These are phyloP conservation scores for Ulota crispa DNA, from an alignment of 225 moss, liverwort and hornwort species.

Conservation along the genomic window DNA sequence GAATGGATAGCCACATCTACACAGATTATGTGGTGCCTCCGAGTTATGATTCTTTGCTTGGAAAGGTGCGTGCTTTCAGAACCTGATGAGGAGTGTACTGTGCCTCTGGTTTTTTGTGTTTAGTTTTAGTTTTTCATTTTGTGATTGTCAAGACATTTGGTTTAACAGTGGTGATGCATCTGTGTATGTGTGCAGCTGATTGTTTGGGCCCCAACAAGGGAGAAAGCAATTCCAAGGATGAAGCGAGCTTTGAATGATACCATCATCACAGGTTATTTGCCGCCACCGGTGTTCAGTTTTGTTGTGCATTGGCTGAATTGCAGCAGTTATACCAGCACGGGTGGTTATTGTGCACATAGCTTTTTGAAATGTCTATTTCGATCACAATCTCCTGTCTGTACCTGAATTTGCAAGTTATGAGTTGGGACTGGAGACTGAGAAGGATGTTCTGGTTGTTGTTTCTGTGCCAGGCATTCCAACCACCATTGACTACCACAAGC, in stretches of 20 bases:
- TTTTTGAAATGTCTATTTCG: not conserved
- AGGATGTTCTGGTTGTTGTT: not conserved
- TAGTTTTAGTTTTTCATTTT: not conserved
- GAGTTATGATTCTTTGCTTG: conserved; percentile 98
- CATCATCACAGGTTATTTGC: conserved; percentile 77
- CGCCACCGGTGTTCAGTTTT: not conserved
- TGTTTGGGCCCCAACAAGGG: conserved; percentile 99
- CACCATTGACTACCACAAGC: conserved; percentile 95
- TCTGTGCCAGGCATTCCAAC: conserved; percentile 77
- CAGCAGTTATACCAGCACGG: not conserved
- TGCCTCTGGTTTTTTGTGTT: not conserved
- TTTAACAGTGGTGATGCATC: not conserved
- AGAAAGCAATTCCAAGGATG: conserved; percentile 93
- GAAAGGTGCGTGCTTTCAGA: conserved; percentile 61
- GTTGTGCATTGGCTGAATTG: not conserved
- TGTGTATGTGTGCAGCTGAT: conserved; percentile 75
- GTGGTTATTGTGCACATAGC: not conserved
- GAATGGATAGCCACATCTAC: conserved; percentile 99
- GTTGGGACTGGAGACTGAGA: not conserved
- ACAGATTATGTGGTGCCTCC: conserved; percentile 98
- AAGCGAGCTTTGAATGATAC: conserved; percentile 94
- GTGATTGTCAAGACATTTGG: not conserved
- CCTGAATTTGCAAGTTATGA: not conserved
- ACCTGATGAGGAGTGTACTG: not conserved
- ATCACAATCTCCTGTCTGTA: not conserved